phyloP scores from a whole-genome alignment of 306 rosid genomes.

The Betula pendula region DNA sequence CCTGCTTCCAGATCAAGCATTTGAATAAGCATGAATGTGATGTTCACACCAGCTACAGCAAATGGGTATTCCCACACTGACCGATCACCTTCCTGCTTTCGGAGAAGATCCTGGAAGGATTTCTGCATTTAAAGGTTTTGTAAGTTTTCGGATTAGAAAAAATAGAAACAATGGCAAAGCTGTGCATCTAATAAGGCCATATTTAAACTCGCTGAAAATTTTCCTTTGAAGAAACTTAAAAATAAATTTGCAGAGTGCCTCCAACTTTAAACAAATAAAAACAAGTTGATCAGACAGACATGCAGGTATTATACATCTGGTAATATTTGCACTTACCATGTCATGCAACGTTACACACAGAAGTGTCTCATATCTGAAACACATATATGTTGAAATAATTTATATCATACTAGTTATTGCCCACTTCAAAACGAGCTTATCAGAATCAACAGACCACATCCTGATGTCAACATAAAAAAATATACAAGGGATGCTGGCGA shows the following conservation, averaged over 20 bases:
- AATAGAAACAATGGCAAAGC: conserved; percentile 13
- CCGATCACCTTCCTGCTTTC: conserved; percentile 97
- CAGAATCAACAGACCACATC: neutral
- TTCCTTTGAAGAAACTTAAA: neutral
- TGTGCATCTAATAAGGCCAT: conserved; percentile 19
- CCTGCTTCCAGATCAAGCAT: conserved; percentile 99
- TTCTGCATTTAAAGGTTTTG: conserved; percentile 52
- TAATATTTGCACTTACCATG: neutral
- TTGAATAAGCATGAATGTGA: conserved; percentile 97
- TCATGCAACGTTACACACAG: neutral
- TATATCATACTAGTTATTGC: neutral
- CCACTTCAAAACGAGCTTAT: neutral
- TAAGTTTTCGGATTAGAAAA: conserved; percentile 12
- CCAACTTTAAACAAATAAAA: neutral
- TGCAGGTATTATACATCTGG: neutral
- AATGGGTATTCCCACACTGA: conserved; percentile 99
- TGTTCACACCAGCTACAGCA: conserved; percentile 99
- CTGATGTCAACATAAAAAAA: conserved; percentile 12
- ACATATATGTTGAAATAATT: neutral
- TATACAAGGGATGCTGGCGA: conserved; percentile 5
- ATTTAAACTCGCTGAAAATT: neutral
- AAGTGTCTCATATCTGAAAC: neutral
- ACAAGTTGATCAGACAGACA: neutral
- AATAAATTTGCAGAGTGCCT: neutral
- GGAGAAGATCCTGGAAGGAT: conserved; percentile 91